Percentiles rank a stretch among this genome's conserved stretches.
Evolutionary conservation across 441 rosid genomes (phyloP).

Genomic region (Erodium texanum): DNA sequence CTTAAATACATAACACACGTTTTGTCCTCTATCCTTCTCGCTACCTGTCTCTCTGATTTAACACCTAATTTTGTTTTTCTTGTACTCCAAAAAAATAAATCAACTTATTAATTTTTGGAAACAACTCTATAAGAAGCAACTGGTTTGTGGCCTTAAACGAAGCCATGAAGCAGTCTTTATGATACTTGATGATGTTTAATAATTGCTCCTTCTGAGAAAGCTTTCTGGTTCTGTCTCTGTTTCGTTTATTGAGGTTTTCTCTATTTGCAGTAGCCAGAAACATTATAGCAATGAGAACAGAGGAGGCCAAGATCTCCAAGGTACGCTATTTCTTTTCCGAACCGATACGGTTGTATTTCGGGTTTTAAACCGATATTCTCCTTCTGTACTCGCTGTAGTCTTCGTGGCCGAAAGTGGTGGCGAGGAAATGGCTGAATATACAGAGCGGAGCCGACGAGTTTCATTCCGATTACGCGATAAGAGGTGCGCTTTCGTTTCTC

Average conservation of each 20-base stretch:
- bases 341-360: background rate
- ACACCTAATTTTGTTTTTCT: background rate
- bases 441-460: constrained; percentile 5
- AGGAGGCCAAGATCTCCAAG: constrained; percentile 36
- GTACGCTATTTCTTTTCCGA: background rate
- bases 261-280: constrained; percentile 11
- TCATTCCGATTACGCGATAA: background rate
- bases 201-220: too few relatives aligned
- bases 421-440: constrained; percentile 2
- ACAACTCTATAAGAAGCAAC: too few relatives aligned
- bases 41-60: background rate
- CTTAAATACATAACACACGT: background rate
- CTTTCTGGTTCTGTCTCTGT: too few relatives aligned
- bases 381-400: background rate
- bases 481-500: background rate
- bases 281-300: constrained; percentile 35
- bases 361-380: background rate
- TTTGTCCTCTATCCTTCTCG: constrained; percentile 15
- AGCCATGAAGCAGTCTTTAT: too few relatives aligned
- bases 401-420: constrained; percentile 5
- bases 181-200: too few relatives aligned
- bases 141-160: too few relatives aligned
- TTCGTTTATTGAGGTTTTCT: too few relatives aligned
- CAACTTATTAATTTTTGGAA: background rate
- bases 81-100: background rate